Conservation (phyloP, 148 eudicot species). For the Dysphania ambrosioides region DNA sequence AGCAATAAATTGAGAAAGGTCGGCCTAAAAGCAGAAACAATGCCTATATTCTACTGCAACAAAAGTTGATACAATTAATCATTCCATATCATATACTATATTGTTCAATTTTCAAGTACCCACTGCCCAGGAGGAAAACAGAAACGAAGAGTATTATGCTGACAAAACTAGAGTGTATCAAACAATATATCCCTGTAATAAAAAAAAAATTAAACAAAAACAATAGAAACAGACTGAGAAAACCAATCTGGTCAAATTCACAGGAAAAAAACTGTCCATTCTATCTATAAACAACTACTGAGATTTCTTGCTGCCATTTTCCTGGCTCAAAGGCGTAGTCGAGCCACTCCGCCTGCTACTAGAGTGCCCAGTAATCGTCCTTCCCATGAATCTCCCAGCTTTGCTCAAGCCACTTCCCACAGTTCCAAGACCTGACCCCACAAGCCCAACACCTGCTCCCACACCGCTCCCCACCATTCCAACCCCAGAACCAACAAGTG, state of each 20-base stretch:
- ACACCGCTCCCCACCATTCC: constrained; percentile 71
- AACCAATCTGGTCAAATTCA: constrained; percentile 14
- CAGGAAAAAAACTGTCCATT: background rate
- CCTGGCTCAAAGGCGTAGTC: constrained; percentile 54
- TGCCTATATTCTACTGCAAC: no score
- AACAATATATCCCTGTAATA: background rate
- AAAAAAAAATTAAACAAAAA: background rate
- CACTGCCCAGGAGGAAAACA: background rate
- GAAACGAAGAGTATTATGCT: background rate
- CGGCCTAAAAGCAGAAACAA: no score
- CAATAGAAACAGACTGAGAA: background rate
- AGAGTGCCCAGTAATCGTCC: constrained; percentile 67
- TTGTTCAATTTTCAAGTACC: background rate
- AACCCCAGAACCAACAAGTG: constrained; percentile 57
- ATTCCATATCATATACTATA: background rate
- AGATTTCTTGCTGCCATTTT: constrained; percentile 62
- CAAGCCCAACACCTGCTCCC: constrained; percentile 64
- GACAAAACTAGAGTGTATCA: constrained; percentile 14
- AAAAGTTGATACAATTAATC: background rate
- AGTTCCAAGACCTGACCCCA: constrained; percentile 71
- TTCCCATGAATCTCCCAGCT: constrained; percentile 91
- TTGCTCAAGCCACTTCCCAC: constrained; percentile 73
- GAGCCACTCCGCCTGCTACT: constrained; percentile 50
- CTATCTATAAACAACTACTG: constrained; percentile 13
- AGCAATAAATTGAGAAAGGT: no score